These are phyloP conservation scores for Fusarium nematophilum DNA, from an alignment of 2,329 filamentous ascomycete species.

Conservation along the genomic window DNA sequence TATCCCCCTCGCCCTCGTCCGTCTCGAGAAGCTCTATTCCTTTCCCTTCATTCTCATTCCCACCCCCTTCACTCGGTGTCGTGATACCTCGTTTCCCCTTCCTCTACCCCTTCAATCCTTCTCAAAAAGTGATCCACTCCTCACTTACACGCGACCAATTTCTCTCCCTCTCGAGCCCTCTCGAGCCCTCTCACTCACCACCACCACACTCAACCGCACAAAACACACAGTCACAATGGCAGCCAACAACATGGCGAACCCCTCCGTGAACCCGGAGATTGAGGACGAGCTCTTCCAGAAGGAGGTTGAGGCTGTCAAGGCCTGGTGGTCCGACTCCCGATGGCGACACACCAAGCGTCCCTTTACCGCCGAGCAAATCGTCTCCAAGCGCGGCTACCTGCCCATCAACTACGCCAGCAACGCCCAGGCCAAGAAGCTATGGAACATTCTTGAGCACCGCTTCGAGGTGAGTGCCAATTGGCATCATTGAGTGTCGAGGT, in stretches of 20 bases:
- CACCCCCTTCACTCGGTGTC: slow-evolving; percentile 5
- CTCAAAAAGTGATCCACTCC: neutral
- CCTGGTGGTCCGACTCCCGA: slow-evolving; percentile 93
- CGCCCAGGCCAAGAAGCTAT: slow-evolving; percentile 90
- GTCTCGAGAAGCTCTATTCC: slow-evolving; percentile 3
- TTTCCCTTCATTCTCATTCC: slow-evolving; percentile 7
- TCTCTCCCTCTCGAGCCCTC: no score
- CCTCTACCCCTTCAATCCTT: neutral
- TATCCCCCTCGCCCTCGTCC: slow-evolving; percentile 31
- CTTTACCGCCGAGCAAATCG: slow-evolving; percentile 97
- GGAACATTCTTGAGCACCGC: slow-evolving; percentile 86
- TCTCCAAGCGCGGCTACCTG: slow-evolving; percentile 91
- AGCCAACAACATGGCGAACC: slow-evolving; percentile 70
- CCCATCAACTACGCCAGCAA: slow-evolving; percentile 94
- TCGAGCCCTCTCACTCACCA: neutral
- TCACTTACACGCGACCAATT: slow-evolving; percentile 22
- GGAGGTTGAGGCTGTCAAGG: slow-evolving; percentile 88
- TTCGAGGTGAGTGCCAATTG: slow-evolving; percentile 75
- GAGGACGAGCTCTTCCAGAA: slow-evolving; percentile 78
- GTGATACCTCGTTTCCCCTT: slow-evolving; percentile 7
- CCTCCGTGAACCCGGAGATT: slow-evolving; percentile 64
- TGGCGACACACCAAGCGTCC: slow-evolving; percentile 94
- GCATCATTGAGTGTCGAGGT: no score
- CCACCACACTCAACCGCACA: neutral
- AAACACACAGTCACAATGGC: slow-evolving; percentile 57